Evolutionary conservation across 495 filamentous ascomycete species (phyloP).

Genomic region (Annulohypoxylon maeteangense): DNA sequence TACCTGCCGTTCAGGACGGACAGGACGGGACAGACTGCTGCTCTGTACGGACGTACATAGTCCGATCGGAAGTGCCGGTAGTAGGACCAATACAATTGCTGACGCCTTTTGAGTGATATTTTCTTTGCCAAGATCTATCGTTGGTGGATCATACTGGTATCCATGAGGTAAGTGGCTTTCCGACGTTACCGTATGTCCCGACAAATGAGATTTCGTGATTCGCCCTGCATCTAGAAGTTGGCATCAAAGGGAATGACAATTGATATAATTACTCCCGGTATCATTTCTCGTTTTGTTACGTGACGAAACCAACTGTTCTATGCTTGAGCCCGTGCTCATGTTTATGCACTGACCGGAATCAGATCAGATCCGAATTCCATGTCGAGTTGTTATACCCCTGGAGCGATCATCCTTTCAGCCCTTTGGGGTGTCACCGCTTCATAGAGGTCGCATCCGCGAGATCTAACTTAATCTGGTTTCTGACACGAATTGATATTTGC

Average conservation of each 20-base stretch:
- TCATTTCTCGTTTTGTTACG: constrained; percentile 21
- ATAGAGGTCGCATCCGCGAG: constrained; percentile 18
- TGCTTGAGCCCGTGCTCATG: constrained; percentile 21
- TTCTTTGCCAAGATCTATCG: background rate
- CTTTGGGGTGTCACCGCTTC: constrained; percentile 10
- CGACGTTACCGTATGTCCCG: background rate
- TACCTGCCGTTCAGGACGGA: background rate
- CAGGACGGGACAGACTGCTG: constrained; percentile 7
- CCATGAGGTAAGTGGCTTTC: background rate
- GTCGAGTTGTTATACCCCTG: constrained; percentile 22
- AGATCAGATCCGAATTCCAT: constrained; percentile 25
- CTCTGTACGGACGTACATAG: constrained; percentile 3
- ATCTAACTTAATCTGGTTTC: constrained; percentile 31
- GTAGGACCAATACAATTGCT: background rate
- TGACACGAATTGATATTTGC: constrained; percentile 1
- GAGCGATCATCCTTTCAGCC: constrained; percentile 30
- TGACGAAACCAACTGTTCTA: constrained; percentile 7
- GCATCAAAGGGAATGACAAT: background rate
- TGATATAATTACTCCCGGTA: constrained; percentile 8
- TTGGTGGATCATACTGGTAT: background rate
- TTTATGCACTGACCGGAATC: constrained; percentile 21
- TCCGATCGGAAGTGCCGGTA: constrained; percentile 12
- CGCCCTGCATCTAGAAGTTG: background rate
- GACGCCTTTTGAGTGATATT: background rate
- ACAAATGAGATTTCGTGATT: background rate